These are phyloP conservation scores for Fusarium agapanthi DNA, from an alignment of 2,329 filamentous ascomycete genomes.

Conservation along the genomic window DNA sequence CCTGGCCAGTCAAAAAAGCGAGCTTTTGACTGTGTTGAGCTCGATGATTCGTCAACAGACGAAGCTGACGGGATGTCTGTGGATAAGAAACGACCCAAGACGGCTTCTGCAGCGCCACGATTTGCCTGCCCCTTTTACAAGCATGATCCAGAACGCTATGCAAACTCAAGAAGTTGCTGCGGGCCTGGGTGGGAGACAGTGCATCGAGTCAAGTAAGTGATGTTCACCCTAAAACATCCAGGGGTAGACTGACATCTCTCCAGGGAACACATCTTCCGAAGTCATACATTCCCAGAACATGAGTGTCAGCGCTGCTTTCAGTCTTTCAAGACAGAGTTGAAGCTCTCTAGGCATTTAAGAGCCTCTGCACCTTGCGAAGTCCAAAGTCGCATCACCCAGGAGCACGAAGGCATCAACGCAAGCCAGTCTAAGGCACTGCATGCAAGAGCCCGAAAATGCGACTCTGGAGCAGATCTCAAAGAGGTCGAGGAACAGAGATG, in stretches of 20 bases:
- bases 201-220: slow-evolving; percentile 27
- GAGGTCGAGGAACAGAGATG: slow-evolving; percentile 26
- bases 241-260: not conserved
- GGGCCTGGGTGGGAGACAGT: slow-evolving; percentile 22
- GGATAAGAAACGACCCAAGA: not conserved
- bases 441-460: not conserved
- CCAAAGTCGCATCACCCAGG: not conserved
- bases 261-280: slow-evolving; percentile 29
- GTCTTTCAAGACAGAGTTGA: not conserved
- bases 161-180: slow-evolving; percentile 18
- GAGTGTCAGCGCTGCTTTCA: slow-evolving; percentile 19
- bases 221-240: not conserved
- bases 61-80: not conserved
- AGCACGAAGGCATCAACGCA: slow-evolving; percentile 13
- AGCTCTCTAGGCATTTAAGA: slow-evolving; percentile 10
- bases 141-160: slow-evolving; percentile 11
- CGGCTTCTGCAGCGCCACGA: not conserved
- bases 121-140: slow-evolving; percentile 36
- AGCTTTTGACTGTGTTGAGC: not conserved
- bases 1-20: not conserved
- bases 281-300: slow-evolving; percentile 12
- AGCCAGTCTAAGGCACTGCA: slow-evolving; percentile 5
- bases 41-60: slow-evolving; percentile 1
- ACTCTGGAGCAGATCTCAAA: not conserved
- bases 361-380: slow-evolving; percentile 1